Evolutionary conservation across 257 asterid species (phyloP), one percentile per base, ranked within the genome.

Genomic region (Linderniella brevidens): DNA sequence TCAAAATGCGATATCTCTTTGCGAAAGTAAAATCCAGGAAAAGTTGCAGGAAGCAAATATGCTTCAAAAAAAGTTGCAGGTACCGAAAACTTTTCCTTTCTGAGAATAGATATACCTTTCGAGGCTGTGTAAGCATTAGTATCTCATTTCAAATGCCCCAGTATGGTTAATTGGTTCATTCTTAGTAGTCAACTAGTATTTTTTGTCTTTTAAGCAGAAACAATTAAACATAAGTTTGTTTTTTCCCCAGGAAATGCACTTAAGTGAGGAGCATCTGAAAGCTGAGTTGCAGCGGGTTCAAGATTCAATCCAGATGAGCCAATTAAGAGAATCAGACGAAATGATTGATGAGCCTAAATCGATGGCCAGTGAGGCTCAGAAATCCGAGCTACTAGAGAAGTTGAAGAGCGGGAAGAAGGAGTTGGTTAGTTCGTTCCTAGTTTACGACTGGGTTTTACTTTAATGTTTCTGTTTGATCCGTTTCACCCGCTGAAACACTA

Each of bases 11-110:
- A 76, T 88, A 58, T 69, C 79, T 5, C 64, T 50, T 73, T 81
- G 74, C 52, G 82, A 80, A 68, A 64, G 39, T 54, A 88, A 77
- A 63, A 72, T 88, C 44, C 79, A 56, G 77, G 96, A 72, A 66
- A 78, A 69, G 68, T 45, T 70, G 58, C 74, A 69, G 57, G 98
- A 84, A 63, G 85, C 87, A 37, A 75, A 77, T 32, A n/a, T 64
- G 61, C 78, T 88, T 46, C 68, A 60, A 62, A 67, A 46, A 65
- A 88, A 73, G 74, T 71, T 88, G 59, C 65, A 76, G 97, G 97
- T 83, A 66, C 5, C 19, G 17, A 15, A 12, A 25, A 6, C 32
- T 25, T 25, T 25, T 25, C 32, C 6, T 25, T 6, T 25, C 32
- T 6, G 32, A 25, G 32, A 2, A 25, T 25, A 25, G 6, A 6